Evolutionary conservation across 805 yeast genomes (phyloP).

Genomic region (Kluyveromyces lactis): DNA sequence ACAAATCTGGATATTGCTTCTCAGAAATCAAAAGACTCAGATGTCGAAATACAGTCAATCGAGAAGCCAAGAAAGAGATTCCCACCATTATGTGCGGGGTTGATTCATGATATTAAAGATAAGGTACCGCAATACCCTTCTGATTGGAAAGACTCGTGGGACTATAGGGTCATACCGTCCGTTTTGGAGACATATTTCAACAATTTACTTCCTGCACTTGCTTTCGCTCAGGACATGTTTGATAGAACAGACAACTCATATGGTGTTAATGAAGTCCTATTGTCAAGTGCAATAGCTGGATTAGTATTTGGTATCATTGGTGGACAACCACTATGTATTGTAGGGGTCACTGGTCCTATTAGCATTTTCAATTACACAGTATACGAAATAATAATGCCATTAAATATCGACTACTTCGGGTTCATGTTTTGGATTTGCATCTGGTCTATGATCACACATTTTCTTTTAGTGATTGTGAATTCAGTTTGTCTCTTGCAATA

Average conservation of each 20-base stretch:
- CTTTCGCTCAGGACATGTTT: slow-evolving; percentile 96
- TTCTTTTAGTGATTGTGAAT: slow-evolving; percentile 62
- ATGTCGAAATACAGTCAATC: background rate
- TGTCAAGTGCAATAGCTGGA: slow-evolving; percentile 84
- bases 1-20: background rate
- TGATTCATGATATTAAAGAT: slow-evolving; percentile 30
- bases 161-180: slow-evolving; percentile 83
- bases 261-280: slow-evolving; percentile 84
- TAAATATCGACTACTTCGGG: slow-evolving; percentile 56
- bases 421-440: slow-evolving; percentile 95
- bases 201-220: slow-evolving; percentile 84
- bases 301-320: slow-evolving; percentile 75
- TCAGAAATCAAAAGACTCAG: background rate
- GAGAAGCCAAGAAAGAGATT: background rate
- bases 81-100: slow-evolving; percentile 24
- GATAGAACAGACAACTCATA: slow-evolving; percentile 80
- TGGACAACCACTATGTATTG: slow-evolving; percentile 91
- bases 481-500: slow-evolving; percentile 56
- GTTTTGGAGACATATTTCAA: slow-evolving; percentile 80
- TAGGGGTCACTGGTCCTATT: slow-evolving; percentile 96
- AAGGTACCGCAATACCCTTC: slow-evolving; percentile 56
- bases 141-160: slow-evolving; percentile 77
- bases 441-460: slow-evolving; percentile 83
- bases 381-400: slow-evolving; percentile 27
- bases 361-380: slow-evolving; percentile 89